Conservation (phyloP, 192 early-diverging fungal genomes). For the Mortierella antarctica region DNA sequence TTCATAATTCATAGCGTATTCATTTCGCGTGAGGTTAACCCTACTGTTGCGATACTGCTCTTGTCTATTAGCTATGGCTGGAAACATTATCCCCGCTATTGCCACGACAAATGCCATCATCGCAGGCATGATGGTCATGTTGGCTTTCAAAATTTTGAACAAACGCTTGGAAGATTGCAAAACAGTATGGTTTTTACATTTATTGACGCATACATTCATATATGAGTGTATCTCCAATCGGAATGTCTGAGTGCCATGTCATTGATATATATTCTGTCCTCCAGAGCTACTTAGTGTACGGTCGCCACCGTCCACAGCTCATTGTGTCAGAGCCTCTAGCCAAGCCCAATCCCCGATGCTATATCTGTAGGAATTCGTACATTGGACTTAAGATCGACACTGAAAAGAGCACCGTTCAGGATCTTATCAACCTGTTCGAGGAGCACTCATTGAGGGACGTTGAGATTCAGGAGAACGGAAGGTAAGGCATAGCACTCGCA, state of each 20-base stretch:
- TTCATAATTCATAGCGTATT: neutral
- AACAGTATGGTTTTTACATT: slow-evolving; percentile 53
- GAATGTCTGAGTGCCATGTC: neutral
- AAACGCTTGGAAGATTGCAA: slow-evolving; percentile 60
- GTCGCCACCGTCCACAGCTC: slow-evolving; percentile 63
- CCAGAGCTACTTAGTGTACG: slow-evolving; percentile 71
- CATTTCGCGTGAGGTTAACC: neutral
- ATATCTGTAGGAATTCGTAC: slow-evolving; percentile 76
- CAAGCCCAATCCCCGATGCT: slow-evolving; percentile 79
- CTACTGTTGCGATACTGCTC: neutral
- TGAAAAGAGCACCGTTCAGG: slow-evolving; percentile 69
- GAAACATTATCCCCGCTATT: slow-evolving; percentile 98
- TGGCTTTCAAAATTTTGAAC: slow-evolving; percentile 81
- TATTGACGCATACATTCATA: neutral
- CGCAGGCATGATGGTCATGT: slow-evolving; percentile 92
- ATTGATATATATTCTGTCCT: neutral
- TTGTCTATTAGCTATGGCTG: slow-evolving; percentile 88
- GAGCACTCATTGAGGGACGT: slow-evolving; percentile 66
- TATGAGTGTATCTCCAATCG: neutral
- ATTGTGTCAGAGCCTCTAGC: slow-evolving; percentile 73
- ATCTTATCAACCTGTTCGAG: slow-evolving; percentile 67
- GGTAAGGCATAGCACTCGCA: slow-evolving; percentile 49
- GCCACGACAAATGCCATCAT: slow-evolving; percentile 98
- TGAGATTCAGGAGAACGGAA: slow-evolving; percentile 69
- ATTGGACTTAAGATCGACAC: slow-evolving; percentile 71